Evolutionary conservation across 176 grass and related monocot species (phyloP).

Genomic region (Ampelocalamus luodianensis): DNA sequence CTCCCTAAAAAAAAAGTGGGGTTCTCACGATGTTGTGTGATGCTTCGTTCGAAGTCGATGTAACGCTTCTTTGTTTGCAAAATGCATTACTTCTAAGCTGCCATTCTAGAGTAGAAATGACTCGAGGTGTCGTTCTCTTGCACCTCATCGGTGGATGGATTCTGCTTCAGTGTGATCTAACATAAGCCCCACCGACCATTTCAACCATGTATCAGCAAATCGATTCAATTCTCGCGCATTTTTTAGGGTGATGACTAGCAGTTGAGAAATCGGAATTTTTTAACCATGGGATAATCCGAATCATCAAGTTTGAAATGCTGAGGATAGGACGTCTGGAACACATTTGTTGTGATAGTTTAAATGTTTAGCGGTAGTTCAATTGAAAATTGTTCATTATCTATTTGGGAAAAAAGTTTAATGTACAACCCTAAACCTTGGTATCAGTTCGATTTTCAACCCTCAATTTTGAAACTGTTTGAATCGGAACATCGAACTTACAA

Average conservation of each 20-base stretch:
- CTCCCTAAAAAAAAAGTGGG: too few species aligned
- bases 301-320: too few species aligned
- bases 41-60: neutral
- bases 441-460: too few species aligned
- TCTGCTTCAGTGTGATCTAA: neutral
- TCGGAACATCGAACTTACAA: too few species aligned
- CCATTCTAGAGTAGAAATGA: neutral
- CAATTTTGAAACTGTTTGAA: fast-evolving
- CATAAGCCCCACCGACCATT: neutral
- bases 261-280: too few species aligned
- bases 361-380: too few species aligned
- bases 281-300: too few species aligned
- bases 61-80: neutral
- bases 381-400: too few species aligned
- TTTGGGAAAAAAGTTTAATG: too few species aligned
- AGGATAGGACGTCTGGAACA: too few species aligned
- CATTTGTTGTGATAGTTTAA: too few species aligned
- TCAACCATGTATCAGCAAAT: neutral
- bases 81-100: neutral
- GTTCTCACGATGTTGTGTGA: neutral
- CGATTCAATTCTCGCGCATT: neutral
- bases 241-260: neutral
- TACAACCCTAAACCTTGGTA: too few species aligned
- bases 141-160: neutral
- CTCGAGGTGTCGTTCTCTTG: neutral